Percentiles rank a stretch among this genome's conserved stretches.
Evolutionary conservation across 257 asterid species (phyloP).

Genomic region (Salvia miltiorrhiza): DNA sequence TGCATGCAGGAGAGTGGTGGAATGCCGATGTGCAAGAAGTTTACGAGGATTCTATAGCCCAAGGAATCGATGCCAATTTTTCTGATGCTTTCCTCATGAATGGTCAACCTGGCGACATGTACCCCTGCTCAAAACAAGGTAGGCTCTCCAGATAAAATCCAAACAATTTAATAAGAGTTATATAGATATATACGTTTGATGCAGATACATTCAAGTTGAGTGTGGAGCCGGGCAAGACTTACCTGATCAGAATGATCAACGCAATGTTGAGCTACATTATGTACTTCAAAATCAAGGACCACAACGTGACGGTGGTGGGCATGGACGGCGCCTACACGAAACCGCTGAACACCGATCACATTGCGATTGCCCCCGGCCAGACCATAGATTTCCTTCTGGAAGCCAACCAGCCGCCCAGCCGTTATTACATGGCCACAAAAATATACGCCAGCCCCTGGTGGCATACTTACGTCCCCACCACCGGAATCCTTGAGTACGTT

Average conservation of each 20-base stretch:
- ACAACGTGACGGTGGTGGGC: constrained; percentile 4
- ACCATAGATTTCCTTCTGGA: not conserved
- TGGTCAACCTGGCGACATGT: constrained; percentile 49
- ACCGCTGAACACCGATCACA: not conserved
- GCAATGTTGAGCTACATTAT: not conserved
- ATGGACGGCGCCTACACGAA: constrained; percentile 15
- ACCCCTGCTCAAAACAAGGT: constrained; percentile 46
- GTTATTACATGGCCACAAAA: constrained; percentile 5
- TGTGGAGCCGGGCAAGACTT: constrained; percentile 10
- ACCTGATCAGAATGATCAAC: not conserved
- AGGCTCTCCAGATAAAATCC: too few relatives aligned
- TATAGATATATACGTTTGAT: not conserved
- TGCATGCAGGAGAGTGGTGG: constrained; percentile 37
- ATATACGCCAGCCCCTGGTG: not conserved
- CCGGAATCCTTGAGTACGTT: not conserved
- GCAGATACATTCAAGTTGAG: constrained; percentile 13
- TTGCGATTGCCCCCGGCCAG: constrained; percentile 6
- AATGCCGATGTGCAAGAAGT: constrained; percentile 25
- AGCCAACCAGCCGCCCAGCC: not conserved
- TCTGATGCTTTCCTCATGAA: constrained; percentile 48
- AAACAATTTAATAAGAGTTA: too few relatives aligned
- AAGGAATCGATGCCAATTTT: constrained; percentile 29
- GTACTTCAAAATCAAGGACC: constrained; percentile 7
- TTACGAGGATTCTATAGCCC: not conserved
- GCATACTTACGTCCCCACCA: not conserved